A percentile compares a stretch with the other conserved stretches of the same genome.
Evolutionary conservation across 2,329 filamentous ascomycete genomes (phyloP).

Genomic region (Fusarium acutatum): DNA sequence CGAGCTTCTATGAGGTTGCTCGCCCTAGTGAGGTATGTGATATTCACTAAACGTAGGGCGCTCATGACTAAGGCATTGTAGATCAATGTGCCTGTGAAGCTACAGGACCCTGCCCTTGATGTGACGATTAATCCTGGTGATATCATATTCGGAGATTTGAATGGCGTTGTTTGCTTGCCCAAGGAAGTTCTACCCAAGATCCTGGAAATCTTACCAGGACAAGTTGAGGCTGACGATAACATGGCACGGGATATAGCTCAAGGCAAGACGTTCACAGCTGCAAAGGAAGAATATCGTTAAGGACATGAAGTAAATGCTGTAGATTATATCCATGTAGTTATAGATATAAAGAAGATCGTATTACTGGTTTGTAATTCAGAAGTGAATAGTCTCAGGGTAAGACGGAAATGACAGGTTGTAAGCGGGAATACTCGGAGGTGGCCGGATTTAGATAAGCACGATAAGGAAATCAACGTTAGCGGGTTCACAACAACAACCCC

Average conservation of each 20-base stretch:
- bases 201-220: conserved; percentile 1
- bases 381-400: neutral
- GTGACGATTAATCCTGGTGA: neutral
- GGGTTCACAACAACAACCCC: too few relatives aligned
- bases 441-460: neutral
- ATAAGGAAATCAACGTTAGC: neutral
- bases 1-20: conserved; percentile 1
- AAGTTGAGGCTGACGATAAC: conserved; percentile 23
- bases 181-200: neutral
- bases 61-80: neutral
- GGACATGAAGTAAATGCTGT: accelerated
- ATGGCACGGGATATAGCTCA: neutral
- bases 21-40: neutral
- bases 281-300: neutral
- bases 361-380: neutral
- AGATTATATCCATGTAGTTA: accelerated
- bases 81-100: conserved; percentile 6
- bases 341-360: neutral
- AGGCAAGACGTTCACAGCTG: neutral
- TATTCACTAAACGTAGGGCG: accelerated
- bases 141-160: conserved; percentile 7
- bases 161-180: conserved; percentile 21
- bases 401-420: neutral
- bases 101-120: conserved; percentile 5
- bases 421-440: neutral